A percentile compares a stretch with the other conserved stretches of the same genome.
phyloP scores from a whole-genome alignment of 2,329 filamentous ascomycete genomes.

The Nothopassalora personata region DNA sequence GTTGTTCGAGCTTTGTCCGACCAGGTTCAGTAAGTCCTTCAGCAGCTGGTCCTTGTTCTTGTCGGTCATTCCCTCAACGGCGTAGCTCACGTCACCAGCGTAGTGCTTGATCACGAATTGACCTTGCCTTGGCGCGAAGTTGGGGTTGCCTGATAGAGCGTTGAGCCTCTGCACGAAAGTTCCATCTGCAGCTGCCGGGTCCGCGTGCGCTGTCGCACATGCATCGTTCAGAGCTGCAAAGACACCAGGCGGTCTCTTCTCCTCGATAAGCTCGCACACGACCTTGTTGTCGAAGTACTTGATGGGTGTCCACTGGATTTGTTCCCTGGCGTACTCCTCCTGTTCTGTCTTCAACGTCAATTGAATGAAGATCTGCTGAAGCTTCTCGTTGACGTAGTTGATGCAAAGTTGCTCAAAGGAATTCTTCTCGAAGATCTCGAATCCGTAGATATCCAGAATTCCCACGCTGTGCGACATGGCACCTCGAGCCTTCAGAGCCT shows the following conservation, averaged over 20 bases:
- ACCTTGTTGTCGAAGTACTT: conserved; percentile 99
- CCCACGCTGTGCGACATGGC: conserved; percentile 78
- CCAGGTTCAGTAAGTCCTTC: conserved; percentile 85
- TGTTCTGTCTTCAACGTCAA: conserved; percentile 94
- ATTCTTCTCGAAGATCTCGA: conserved; percentile 99
- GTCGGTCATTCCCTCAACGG: conserved; percentile 93
- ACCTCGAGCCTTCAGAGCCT: conserved; percentile 74
- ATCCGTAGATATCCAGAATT: conserved; percentile 97
- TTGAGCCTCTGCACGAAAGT: conserved; percentile 94
- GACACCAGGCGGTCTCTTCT: conserved; percentile 80
- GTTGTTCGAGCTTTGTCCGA: conserved; percentile 73
- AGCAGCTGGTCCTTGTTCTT: conserved; percentile 98
- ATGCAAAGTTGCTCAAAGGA: conserved; percentile 99
- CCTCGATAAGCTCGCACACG: conserved; percentile 94
- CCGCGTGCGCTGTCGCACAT: conserved; percentile 95
- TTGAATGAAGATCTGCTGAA: conserved; percentile 99
- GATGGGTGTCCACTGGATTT: conserved; percentile 98
- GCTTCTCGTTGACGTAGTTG: conserved; percentile 99
- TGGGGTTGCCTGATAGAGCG: conserved; percentile 77
- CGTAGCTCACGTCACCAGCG: conserved; percentile 92
- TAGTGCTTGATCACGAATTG: conserved; percentile 99
- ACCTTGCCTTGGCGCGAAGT: conserved; percentile 86
- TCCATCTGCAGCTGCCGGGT: conserved; percentile 87
- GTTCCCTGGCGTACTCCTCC: conserved; percentile 90
- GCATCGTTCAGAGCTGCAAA: conserved; percentile 97